Evolutionary conservation across 2,329 filamentous ascomycete species (phyloP), one percentile per base, ranked within the genome.

Genomic region (Basipetospora chlamydospora): DNA sequence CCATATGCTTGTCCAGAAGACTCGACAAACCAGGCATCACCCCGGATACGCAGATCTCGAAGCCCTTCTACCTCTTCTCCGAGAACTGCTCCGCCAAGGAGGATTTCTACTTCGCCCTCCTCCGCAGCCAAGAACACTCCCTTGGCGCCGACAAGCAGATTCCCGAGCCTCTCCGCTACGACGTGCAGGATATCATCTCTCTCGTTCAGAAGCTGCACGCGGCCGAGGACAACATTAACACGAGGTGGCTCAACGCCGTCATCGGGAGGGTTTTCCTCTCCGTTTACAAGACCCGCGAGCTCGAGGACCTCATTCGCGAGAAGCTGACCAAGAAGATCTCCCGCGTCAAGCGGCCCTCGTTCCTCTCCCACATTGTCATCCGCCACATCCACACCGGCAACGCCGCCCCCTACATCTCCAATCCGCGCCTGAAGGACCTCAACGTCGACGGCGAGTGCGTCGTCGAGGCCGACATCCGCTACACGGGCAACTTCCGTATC

Each of bases 291-390:
- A 96, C 88, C 0, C 66, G 75, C 7, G 77, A 92, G 41, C 59
- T 95, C 12, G 82, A 93, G 51, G 70, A 78, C 30, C 73, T 83
- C 39, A 74, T 98, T 35, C 72, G 79, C 41, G 73, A 75, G 40
- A 95, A 94, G 58, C 80, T 98, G 43, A 86, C 83, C 16, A 95
- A 94, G 60, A 98, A 98, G 63, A 94, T 98, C 38, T 78, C 87
- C 1, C 75, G 90, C 23, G 88, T 94, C 18, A 90, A 92, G 48
- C 87, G 87, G 46, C 90, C 90, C 0, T 78, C 79, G 2, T 93
- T 96, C 49, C 77, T 98, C 39, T 86, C 83, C 13, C 79, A 80
- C 45, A 79, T 98, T 40, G 70, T 71, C n/a, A 71, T 96, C 30
- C 79, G 79, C 45, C 77, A 75, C 36, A 85, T 98, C 37, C 74